Evolutionary conservation across 2,329 filamentous ascomycete genomes (phyloP).

Genomic region (Fusarium citri): DNA sequence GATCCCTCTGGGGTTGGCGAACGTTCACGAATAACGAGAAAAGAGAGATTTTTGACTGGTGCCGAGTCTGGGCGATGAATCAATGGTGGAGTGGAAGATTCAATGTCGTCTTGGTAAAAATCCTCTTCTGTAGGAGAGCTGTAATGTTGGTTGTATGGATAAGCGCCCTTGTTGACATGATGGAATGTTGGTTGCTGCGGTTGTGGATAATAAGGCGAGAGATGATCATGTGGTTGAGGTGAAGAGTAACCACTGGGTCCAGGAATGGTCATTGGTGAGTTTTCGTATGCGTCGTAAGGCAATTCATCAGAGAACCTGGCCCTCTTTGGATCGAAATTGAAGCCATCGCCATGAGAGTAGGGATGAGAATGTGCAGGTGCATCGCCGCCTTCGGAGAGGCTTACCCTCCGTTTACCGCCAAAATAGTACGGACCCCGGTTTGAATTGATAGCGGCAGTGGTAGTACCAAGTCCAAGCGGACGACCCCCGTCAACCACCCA

Average conservation of each 20-base stretch:
- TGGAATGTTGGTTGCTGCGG: slow-evolving; percentile 3
- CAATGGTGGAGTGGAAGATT: slow-evolving; percentile 20
- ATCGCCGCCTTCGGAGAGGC: slow-evolving; percentile 50
- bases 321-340: slow-evolving; percentile 42
- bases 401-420: slow-evolving; percentile 55
- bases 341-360: slow-evolving; percentile 30
- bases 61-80: slow-evolving; percentile 43
- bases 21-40: slow-evolving; percentile 55
- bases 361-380: background rate
- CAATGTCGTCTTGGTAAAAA: slow-evolving; percentile 25
- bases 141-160: slow-evolving; percentile 15
- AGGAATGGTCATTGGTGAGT: slow-evolving; percentile 10
- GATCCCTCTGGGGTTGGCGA: slow-evolving; percentile 41
- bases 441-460: slow-evolving; percentile 34
- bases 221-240: slow-evolving; percentile 3
- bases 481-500: slow-evolving; percentile 53
- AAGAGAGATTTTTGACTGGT: slow-evolving; percentile 50
- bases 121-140: slow-evolving; percentile 23
- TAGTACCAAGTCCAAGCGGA: slow-evolving; percentile 46
- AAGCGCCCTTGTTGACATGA: slow-evolving; percentile 16
- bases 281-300: slow-evolving; percentile 29
- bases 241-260: slow-evolving; percentile 21
- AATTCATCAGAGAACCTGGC: slow-evolving; percentile 35
- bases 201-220: slow-evolving; percentile 8
- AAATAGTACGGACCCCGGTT: slow-evolving; percentile 47